Conservation (phyloP, 495 filamentous ascomycete genomes). For the Stereocaulon alpinum region DNA sequence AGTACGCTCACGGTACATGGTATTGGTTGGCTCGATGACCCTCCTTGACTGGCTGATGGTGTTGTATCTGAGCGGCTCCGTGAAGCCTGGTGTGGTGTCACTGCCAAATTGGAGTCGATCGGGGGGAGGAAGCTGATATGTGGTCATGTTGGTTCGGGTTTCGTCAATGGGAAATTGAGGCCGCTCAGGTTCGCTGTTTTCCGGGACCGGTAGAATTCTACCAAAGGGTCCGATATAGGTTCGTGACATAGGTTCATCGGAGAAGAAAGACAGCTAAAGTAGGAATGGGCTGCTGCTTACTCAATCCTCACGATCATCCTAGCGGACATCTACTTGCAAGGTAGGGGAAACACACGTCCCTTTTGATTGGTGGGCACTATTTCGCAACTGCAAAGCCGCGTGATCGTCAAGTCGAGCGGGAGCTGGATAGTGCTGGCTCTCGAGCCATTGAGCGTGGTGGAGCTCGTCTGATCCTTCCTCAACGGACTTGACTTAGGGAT, state of each 20-base stretch:
- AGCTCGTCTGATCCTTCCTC: slow-evolving; percentile 2
- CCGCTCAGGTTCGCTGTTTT: slow-evolving; percentile 26
- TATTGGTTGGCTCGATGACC: slow-evolving; percentile 11
- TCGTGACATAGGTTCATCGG: slow-evolving; percentile 31
- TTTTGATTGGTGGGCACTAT: not conserved
- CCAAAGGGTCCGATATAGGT: slow-evolving; percentile 41
- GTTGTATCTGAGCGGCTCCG: slow-evolving; percentile 27
- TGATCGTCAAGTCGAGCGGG: slow-evolving; percentile 3
- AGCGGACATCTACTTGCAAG: not conserved
- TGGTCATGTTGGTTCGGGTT: slow-evolving; percentile 30
- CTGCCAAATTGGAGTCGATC: slow-evolving; percentile 36
- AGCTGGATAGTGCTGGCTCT: slow-evolving; percentile 2
- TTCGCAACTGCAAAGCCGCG: not conserved
- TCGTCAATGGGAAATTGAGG: slow-evolving; percentile 29
- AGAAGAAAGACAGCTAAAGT: not conserved
- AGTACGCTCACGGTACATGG: slow-evolving; percentile 19
- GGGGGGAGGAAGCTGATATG: slow-evolving; percentile 44
- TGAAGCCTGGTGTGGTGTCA: slow-evolving; percentile 31
- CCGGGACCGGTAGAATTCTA: slow-evolving; percentile 36
- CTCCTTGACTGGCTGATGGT: slow-evolving; percentile 16
- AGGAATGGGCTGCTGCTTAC: not conserved
- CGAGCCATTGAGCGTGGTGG: not conserved
- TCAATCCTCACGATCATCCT: not conserved
- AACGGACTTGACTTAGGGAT: not conserved
- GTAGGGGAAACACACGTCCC: not conserved